A percentile compares a stretch with the other conserved stretches of the same genome.
phyloP scores from a whole-genome alignment of 305 asterid species.

The Striga hermonthica region DNA sequence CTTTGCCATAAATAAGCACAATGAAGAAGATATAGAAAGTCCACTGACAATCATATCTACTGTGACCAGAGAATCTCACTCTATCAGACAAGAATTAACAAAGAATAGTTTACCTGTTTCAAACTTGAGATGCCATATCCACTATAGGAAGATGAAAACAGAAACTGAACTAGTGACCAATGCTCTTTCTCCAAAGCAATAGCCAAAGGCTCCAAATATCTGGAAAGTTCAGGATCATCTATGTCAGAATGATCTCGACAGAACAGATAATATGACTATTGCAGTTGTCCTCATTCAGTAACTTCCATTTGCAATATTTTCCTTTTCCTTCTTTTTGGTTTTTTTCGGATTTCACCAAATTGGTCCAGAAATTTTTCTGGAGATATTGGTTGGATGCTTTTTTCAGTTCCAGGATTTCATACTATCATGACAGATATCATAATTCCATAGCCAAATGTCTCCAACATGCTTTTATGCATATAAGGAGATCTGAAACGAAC shows the following conservation, averaged over 20 bases:
- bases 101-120: constrained; percentile 62
- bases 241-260: constrained; percentile 29
- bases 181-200: constrained; percentile 83
- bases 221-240: constrained; percentile 35
- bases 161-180: constrained; percentile 93
- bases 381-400: no score
- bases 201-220: constrained; percentile 89
- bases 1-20: constrained; percentile 5
- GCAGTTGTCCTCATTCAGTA: no score
- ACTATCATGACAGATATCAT: no score
- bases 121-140: constrained; percentile 94
- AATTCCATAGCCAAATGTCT: no score
- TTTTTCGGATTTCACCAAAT: no score
- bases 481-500: not conserved
- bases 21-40: constrained; percentile 20
- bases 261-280: no score
- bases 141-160: constrained; percentile 81
- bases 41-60: constrained; percentile 7
- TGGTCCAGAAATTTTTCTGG: no score
- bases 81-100: constrained; percentile 17
- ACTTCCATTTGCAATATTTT: no score
- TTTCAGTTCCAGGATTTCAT: no score
- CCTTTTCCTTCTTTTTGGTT: no score
- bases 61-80: constrained; percentile 5
- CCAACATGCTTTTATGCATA: not conserved